Evolutionary conservation across 108 stramenopile species (phyloP), one percentile per base, ranked within the genome.

Genomic region (Nitzschia palea): DNA sequence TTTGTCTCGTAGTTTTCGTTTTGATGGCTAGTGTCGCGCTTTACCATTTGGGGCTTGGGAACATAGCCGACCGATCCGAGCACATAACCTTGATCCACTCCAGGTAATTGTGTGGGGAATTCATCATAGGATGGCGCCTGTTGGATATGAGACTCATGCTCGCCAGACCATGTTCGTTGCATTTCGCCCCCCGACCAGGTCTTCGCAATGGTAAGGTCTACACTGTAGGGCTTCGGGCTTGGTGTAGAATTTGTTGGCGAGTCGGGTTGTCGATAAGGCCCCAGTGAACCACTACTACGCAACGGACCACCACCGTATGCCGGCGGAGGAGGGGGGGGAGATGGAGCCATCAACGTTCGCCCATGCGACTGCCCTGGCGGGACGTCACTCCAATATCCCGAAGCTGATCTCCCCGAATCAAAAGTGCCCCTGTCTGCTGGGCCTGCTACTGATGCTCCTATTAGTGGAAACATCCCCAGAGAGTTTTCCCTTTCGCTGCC

Each of bases 21-120:
- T 60, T 91, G 89, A 70, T 94, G 77, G 8, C 89, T 91, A 33
- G 93, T 94, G 32, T 84, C 81, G 8, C 93, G 80, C 73, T 94
- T 94, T 18, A 94, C 77, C 30, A 87, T 76, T 34, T 84, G 75
- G 17, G 93, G 93, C 47, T 82, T 65, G 36, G 78, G 66, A 2
- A 83, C 30, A 32, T 20, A 17, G 33, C 31, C 45, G 4, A 29
- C 37, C 44, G 32, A 28, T 27, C 31, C 22, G 33, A 31, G 18
- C 9, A 51, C 28, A 18, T 30, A 40, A 26, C 55, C 27, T 51
- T 18, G 50, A 44, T 59, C 54, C 44, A 28, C 44, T 30, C 37
- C 48, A 54, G 23, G 29, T 15, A 33, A 36, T 30, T 31, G 54
- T 23, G 0, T 45, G 9, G 9, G 71, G 14, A 27, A 37, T 44